Evolutionary conservation across 371 early-diverging fungal genomes (phyloP).

Genomic region (Furculomyces boomerangus): DNA sequence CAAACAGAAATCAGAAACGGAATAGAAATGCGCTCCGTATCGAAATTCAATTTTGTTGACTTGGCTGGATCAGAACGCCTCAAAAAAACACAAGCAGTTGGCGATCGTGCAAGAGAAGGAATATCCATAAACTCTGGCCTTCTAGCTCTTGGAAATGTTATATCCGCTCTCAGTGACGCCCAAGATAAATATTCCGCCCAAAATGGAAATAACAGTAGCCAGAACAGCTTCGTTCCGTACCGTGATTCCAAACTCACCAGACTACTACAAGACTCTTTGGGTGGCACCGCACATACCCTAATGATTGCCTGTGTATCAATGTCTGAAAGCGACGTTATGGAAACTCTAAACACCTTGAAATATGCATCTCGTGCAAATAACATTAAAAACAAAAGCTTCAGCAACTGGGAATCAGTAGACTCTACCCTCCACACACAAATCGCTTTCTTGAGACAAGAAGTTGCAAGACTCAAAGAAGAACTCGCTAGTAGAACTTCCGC

Average conservation of each 20-base stretch:
- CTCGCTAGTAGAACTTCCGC: constrained; percentile 2
- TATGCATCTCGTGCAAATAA: constrained; percentile 68
- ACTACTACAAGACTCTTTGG: constrained; percentile 89
- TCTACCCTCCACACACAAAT: constrained; percentile 52
- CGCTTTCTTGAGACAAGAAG: constrained; percentile 44
- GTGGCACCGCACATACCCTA: constrained; percentile 77
- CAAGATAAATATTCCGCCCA: constrained; percentile 29
- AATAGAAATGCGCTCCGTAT: constrained; percentile 38
- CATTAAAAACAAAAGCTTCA: constrained; percentile 41
- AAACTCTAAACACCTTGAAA: constrained; percentile 73
- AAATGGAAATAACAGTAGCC: constrained; percentile 23
- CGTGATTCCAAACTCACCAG: constrained; percentile 96
- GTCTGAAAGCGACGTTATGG: constrained; percentile 39
- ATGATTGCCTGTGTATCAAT: constrained; percentile 74
- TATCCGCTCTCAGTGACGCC: constrained; percentile 91
- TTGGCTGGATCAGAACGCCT: constrained; percentile 98
- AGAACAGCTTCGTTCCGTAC: constrained; percentile 55
- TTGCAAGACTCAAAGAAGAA: constrained; percentile 22
- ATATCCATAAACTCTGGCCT: constrained; percentile 97
- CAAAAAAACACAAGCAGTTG: constrained; percentile 87
- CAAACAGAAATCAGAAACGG: constrained; percentile 29
- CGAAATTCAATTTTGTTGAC: constrained; percentile 99
- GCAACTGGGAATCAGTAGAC: constrained; percentile 9
- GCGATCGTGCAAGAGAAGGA: constrained; percentile 91
- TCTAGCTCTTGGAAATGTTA: constrained; percentile 96